phyloP scores from a whole-genome alignment of 2,329 filamentous ascomycete genomes.

The Raffaelea albimanens region DNA sequence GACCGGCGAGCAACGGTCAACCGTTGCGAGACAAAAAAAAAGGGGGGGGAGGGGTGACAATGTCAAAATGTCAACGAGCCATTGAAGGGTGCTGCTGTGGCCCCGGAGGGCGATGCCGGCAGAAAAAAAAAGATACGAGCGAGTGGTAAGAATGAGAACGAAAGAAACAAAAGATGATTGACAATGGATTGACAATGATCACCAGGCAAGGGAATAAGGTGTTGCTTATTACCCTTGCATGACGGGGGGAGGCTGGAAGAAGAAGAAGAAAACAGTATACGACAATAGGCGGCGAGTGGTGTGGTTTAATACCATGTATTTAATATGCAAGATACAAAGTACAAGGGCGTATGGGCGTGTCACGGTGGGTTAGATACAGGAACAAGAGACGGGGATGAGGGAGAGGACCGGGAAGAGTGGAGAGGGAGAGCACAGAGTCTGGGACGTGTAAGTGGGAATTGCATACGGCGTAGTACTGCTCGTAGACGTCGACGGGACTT shows the following conservation, averaged over 20 bases:
- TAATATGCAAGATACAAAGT: no score
- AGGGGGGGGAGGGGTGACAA: neutral
- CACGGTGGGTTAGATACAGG: neutral
- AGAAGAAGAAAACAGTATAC: neutral
- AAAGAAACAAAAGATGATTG: neutral
- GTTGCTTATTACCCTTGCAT: no score
- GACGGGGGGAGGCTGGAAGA: neutral
- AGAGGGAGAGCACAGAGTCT: neutral
- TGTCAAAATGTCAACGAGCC: neutral
- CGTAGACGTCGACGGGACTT: no score
- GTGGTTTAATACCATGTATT: no score
- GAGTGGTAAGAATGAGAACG: neutral
- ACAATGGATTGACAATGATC: no score
- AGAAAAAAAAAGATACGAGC: neutral
- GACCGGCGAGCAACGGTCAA: neutral
- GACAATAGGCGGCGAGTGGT: no score
- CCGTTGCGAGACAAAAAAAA: neutral
- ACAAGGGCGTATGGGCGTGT: no score
- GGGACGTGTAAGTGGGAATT: no score
- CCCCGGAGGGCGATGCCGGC: neutral
- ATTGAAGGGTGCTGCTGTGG: neutral
- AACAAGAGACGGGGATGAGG: neutral
- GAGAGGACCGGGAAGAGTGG: neutral
- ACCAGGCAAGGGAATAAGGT: no score
- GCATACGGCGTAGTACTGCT: no score